These are phyloP conservation scores for Cyanodermella asteris DNA, from an alignment of 2,329 filamentous ascomycete genomes.

Conservation along the genomic window DNA sequence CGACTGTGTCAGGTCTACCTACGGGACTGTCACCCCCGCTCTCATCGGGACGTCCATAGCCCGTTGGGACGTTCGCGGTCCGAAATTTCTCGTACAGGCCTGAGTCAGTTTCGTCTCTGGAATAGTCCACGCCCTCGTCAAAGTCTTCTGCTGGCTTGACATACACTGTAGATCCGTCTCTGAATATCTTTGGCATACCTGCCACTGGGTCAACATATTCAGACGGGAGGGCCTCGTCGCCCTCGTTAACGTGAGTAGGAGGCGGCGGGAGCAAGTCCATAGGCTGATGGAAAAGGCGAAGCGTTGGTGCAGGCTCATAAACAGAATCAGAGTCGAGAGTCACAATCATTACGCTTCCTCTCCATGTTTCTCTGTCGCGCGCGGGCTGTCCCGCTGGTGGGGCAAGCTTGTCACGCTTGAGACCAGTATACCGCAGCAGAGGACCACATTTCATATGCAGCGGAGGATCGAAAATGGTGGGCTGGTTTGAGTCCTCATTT, in stretches of 20 bases:
- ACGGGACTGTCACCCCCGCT: conserved; percentile 17
- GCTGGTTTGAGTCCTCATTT: conserved; percentile 39
- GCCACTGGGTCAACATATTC: conserved; percentile 77
- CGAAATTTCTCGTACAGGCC: conserved; percentile 56
- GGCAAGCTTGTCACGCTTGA: conserved; percentile 32
- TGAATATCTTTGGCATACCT: conserved; percentile 65
- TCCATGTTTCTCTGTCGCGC: conserved; percentile 59
- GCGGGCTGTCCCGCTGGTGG: conserved; percentile 3
- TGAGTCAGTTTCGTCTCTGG: conserved; percentile 53
- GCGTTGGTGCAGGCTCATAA: conserved; percentile 53
- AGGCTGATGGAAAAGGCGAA: conserved; percentile 72
- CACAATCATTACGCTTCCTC: conserved; percentile 88
- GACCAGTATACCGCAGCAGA: conserved; percentile 69
- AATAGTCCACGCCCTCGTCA: conserved; percentile 57
- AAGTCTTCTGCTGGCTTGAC: conserved; percentile 77
- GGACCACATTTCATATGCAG: conserved; percentile 81
- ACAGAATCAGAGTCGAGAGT: conserved; percentile 67
- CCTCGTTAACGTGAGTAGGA: conserved; percentile 42
- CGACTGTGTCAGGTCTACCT: conserved; percentile 11
- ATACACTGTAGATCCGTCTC: conserved; percentile 68
- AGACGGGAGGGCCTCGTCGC: conserved; percentile 38
- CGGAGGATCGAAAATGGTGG: conserved; percentile 47
- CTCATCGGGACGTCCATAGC: conserved; percentile 17
- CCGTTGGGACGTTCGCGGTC: conserved; percentile 17
- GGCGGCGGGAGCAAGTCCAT: conserved; percentile 64